Evolutionary conservation across 2,329 filamentous ascomycete genomes (phyloP), one percentile per base, ranked within the genome.

Genomic region (Verticillium nubilum): DNA sequence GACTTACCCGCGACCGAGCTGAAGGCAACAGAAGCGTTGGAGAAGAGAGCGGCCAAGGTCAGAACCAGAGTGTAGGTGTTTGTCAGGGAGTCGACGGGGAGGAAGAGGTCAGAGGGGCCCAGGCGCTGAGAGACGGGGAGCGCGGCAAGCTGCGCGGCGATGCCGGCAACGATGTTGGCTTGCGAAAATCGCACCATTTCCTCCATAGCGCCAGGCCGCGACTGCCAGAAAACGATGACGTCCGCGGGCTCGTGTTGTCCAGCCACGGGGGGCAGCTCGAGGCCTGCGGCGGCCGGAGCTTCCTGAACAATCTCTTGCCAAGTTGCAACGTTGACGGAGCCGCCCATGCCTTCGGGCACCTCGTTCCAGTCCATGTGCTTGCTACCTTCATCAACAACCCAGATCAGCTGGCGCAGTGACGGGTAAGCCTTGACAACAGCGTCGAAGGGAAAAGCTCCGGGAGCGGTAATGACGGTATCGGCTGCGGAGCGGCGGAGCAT

Each of bases 301-400:
- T 95, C 90, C 64, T 89, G 85, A 27, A 97, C 78, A 58, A 98
- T 83, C 61, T 97, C 91, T 68, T 96, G 91, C 93, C 94, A 99
- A 15, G 94, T 95, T n/a, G 87, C 85, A 17, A 97, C 90, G 59
- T 90, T 90, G 62, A 96, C 80, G 62, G 82, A 86, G 60, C 88
- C 85, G 17, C 88, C 88, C 59, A 88, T 87, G 57, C 90, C 89
- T 68, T 89, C 84, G 12, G 93, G 92, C 2, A 93, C 85, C 70
- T 94, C 91, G 67, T 91, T 93, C 93, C 94, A 99, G 74, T 97
- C 93, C 82, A 99, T 89, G 71, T 98, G 94, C 66, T 86, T 86
- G 77, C 88, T 97, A 50, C 92, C 92, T 69, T 92, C 85, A 67
- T 97, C 94, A 5, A 96, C 92, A 13, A 97, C 93, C 91, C 93